Percentiles rank a stretch among this genome's conserved stretches.
phyloP scores from a whole-genome alignment of 805 yeast genomes.

The Ogataea populi-albae region DNA sequence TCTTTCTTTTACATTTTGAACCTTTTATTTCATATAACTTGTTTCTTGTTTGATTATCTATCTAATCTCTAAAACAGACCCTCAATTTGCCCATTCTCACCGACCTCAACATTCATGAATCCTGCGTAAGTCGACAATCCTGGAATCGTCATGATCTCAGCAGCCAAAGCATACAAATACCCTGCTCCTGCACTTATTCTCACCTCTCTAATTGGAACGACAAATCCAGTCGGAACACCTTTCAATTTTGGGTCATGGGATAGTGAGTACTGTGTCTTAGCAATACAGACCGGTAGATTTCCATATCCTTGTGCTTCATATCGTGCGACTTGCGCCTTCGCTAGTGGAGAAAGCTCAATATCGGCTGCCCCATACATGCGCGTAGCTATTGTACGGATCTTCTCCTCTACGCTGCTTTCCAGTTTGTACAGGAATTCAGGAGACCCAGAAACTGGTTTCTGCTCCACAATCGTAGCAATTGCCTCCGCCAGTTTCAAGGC shows the following conservation, averaged over 20 bases:
- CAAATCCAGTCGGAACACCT: conserved; percentile 80
- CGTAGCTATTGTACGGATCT: conserved; percentile 62
- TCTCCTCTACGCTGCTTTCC: conserved; percentile 60
- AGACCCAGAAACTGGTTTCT: conserved; percentile 26
- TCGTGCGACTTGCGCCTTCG: conserved; percentile 62
- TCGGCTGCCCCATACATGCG: conserved; percentile 77
- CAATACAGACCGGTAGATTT: conserved; percentile 77
- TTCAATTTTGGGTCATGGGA: conserved; percentile 80
- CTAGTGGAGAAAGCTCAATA: conserved; percentile 66
- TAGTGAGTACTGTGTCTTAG: conserved; percentile 81
- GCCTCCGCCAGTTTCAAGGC: conserved; percentile 73
- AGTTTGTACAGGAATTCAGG: conserved; percentile 57
- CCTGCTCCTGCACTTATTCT: conserved; percentile 88
- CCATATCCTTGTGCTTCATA: conserved; percentile 76
- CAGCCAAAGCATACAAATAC: conserved; percentile 79
- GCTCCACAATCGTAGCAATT: conserved; percentile 58
- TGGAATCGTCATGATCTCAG: conserved; percentile 83
- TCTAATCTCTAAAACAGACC: conserved; percentile 65
- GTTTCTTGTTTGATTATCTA: conserved; percentile 2
- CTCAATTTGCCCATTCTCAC: conserved; percentile 76
- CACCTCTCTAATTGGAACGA: conserved; percentile 77
- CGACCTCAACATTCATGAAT: conserved; percentile 81
- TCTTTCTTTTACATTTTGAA: neutral
- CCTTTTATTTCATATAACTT: too few species aligned
- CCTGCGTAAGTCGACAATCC: conserved; percentile 85